Evolutionary conservation across 2,329 filamentous ascomycete species (phyloP).

Genomic region (Epichloe sp.): DNA sequence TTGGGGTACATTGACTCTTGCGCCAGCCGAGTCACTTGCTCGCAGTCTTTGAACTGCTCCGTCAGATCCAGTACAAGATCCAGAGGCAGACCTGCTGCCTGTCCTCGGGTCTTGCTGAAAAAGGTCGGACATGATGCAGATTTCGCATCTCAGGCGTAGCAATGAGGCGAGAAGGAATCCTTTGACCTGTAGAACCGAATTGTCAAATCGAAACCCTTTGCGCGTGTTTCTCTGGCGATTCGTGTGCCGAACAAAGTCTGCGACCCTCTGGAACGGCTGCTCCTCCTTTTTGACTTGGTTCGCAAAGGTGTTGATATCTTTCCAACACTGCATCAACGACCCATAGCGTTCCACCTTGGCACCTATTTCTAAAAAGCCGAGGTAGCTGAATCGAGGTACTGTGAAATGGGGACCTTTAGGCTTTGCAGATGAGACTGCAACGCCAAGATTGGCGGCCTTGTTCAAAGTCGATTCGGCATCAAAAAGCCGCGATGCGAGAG

Average conservation of each 20-base stretch:
- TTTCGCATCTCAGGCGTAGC: slow-evolving; percentile 35
- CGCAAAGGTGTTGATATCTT: slow-evolving; percentile 4
- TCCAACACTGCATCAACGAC: slow-evolving; percentile 4
- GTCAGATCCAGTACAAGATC: slow-evolving; percentile 15
- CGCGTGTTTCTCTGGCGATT: slow-evolving; percentile 15
- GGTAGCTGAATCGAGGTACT: not conserved
- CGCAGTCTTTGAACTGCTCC: slow-evolving; percentile 25
- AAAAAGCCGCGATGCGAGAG: slow-evolving; percentile 6
- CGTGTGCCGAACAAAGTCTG: slow-evolving; percentile 28
- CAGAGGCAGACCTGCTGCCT: not conserved
- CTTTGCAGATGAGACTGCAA: not conserved
- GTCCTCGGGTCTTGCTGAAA: slow-evolving; percentile 12
- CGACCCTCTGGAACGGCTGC: slow-evolving; percentile 35
- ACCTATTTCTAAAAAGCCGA: not conserved
- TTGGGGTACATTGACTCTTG: slow-evolving; percentile 19
- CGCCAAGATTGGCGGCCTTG: not conserved
- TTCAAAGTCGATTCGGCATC: slow-evolving; percentile 6
- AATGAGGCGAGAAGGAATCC: slow-evolving; percentile 27
- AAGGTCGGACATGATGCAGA: slow-evolving; percentile 29
- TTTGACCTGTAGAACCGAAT: slow-evolving; percentile 22
- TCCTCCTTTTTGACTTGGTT: slow-evolving; percentile 27
- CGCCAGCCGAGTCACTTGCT: slow-evolving; percentile 26
- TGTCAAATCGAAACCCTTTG: slow-evolving; percentile 21
- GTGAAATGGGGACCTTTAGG: not conserved
- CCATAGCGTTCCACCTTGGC: not conserved